Conservation (phyloP, 2,329 filamentous ascomycete genomes). For the Pestalotiopsis sp. region DNA sequence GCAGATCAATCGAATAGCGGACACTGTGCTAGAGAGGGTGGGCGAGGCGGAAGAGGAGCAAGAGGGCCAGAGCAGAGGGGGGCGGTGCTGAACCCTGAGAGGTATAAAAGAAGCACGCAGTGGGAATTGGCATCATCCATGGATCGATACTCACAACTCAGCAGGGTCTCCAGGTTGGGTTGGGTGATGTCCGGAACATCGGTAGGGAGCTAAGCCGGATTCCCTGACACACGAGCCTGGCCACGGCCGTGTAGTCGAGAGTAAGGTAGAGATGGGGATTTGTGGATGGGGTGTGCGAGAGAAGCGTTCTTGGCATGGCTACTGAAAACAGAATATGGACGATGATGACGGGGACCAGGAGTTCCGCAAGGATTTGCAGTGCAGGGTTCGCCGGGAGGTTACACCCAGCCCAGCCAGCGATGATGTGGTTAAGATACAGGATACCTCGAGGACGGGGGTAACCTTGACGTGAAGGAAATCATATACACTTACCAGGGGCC, state of each 20-base stretch:
- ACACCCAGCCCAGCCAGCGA: conserved; percentile 40
- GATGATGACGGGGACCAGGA: conserved; percentile 28
- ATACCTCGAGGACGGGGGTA: conserved; percentile 25
- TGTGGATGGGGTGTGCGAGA: conserved; percentile 35
- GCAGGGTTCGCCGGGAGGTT: conserved; percentile 38
- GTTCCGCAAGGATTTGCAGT: conserved; percentile 38
- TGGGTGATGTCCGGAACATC: conserved; percentile 47
- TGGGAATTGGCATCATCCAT: conserved; percentile 45
- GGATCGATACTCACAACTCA: conserved; percentile 37
- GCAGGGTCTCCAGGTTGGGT: conserved; percentile 45
- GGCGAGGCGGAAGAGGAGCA: conserved; percentile 46
- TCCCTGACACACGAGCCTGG: conserved; percentile 48
- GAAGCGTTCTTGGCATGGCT: conserved; percentile 36
- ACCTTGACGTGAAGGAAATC: conserved; percentile 30
- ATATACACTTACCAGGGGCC: conserved; percentile 33
- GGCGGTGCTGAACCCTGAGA: conserved; percentile 52
- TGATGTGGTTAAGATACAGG: conserved; percentile 40
- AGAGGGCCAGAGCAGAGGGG: conserved; percentile 41
- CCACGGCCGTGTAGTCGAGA: conserved; percentile 33
- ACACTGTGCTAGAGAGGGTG: conserved; percentile 43
- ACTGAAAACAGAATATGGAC: conserved; percentile 35
- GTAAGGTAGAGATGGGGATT: conserved; percentile 15
- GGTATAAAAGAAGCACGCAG: conserved; percentile 55
- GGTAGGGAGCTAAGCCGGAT: conserved; percentile 54
- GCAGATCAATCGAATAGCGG: conserved; percentile 33